These are phyloP conservation scores for Russula earlei DNA, from an alignment of 768 basidiomycete species.

Conservation along the genomic window DNA sequence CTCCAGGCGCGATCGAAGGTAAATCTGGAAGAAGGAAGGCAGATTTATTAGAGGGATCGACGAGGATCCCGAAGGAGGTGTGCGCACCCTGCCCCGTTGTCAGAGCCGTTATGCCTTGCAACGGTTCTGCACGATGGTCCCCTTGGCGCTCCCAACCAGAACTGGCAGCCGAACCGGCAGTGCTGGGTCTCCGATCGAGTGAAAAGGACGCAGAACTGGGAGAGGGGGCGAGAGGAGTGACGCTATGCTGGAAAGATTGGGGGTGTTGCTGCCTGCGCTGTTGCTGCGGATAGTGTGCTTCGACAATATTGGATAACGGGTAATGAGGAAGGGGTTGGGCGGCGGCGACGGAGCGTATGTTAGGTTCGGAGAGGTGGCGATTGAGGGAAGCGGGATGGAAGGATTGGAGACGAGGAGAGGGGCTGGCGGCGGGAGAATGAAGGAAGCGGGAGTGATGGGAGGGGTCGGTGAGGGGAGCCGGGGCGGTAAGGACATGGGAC, in stretches of 20 bases:
- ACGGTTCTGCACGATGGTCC: slow-evolving; percentile 4
- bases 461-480: background rate
- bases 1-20: slow-evolving; percentile 7
- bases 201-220: slow-evolving; percentile 9
- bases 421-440: slow-evolving; percentile 4
- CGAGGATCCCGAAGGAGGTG: slow-evolving; percentile 4
- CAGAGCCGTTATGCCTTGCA: slow-evolving; percentile 5
- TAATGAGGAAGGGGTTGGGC: slow-evolving; percentile 1
- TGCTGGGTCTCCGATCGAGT: slow-evolving; percentile 11
- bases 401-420: slow-evolving; percentile 3
- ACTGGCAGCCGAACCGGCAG: slow-evolving; percentile 16
- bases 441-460: slow-evolving; percentile 12
- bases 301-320: background rate
- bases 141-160: slow-evolving; percentile 12
- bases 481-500: background rate
- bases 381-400: background rate
- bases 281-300: slow-evolving; percentile 1
- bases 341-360: slow-evolving; percentile 5
- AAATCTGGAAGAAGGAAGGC: slow-evolving; percentile 11
- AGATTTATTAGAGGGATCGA: slow-evolving; percentile 13
- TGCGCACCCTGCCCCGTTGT: slow-evolving; percentile 3
- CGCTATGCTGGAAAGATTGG: slow-evolving; percentile 9
- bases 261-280: background rate
- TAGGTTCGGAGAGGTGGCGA: slow-evolving; percentile 14
- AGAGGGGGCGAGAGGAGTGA: background rate